Evolutionary conservation across 768 basidiomycete genomes (phyloP).

Genomic region (Fibroporia radiculosa): DNA sequence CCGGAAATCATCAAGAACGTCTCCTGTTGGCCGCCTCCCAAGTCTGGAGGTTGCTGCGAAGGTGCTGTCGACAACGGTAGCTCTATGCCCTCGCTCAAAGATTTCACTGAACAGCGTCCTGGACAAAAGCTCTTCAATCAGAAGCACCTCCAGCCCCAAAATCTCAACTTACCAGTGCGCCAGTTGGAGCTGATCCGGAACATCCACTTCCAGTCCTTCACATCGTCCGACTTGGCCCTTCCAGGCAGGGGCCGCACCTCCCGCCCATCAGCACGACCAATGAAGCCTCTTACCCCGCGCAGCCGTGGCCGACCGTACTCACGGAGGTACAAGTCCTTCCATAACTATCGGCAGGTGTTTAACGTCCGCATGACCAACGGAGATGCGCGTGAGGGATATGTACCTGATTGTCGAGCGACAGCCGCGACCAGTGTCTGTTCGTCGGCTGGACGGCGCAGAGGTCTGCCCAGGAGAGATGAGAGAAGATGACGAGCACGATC

Average conservation of each 20-base stretch:
- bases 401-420: constrained; percentile 63
- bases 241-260: constrained; percentile 53
- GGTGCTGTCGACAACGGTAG: not conserved
- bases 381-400: constrained; percentile 17
- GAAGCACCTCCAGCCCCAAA: too few species aligned
- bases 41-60: not conserved
- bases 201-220: constrained; percentile 80
- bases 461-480: constrained; percentile 57
- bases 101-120: constrained; percentile 58
- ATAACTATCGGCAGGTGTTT: constrained; percentile 36
- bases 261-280: constrained; percentile 46
- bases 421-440: constrained; percentile 58
- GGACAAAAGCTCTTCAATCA: not conserved
- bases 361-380: constrained; percentile 6
- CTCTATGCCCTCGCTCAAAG: not conserved
- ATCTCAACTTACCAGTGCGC: constrained; percentile 52
- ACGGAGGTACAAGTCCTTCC: constrained; percentile 57
- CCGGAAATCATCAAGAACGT: constrained; percentile 54
- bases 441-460: constrained; percentile 58
- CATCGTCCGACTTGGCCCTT: constrained; percentile 30
- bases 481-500: constrained; percentile 66
- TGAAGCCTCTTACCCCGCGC: constrained; percentile 59
- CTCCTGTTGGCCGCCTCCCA: not conserved
- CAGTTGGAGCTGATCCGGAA: constrained; percentile 80
- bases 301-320: constrained; percentile 63